Base-by-base conservation (phyloP, 225 moss, liverwort and hornwort species). In the Anthoceros angustus region DNA sequence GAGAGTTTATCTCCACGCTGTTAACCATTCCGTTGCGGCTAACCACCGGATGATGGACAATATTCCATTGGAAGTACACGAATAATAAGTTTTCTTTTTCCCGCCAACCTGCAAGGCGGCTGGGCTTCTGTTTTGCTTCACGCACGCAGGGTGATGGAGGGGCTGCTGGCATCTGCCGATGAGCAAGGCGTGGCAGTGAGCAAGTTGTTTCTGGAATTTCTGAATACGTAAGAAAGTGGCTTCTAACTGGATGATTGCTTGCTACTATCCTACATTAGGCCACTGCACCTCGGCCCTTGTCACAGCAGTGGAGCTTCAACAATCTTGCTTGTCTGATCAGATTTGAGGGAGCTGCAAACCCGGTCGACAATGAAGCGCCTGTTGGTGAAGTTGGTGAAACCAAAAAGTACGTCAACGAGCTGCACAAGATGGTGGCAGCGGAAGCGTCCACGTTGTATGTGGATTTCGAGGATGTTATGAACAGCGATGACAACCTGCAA, bases 381-480 rank as follows among this genome's bases (percentile, higher is more conserved):
- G 38, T 41, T 38, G 64, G 64, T 38, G 64, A 41, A 41, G 32
- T 24, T 24, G 64, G 64, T 41, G 64, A 64, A 39, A 39, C 40
- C 15, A 39, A 73, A 26, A 77, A 77, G 62, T 81, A 81, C 70
- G 41, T 41, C 14, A 71, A 69, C 5, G 81, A 77, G 71, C 75
- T 71, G 11, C 26, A 25, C 25, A 40, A 65, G 39, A 75, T 81
- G 81, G 43, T 70, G 49, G 26, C 43, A 15, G 77, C 69, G 65
- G 81, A 81, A 65, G 66, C 75, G 46, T 80, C 92, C 5, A 98
- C 98, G 60, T 82, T 98, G 77, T 81, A 79, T 49, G 69, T 98
- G 46, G 89, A 98, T 68, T 98, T 98, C 64, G 74, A 42, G 66
- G 88, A 98, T 68, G 79, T 98, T 25, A 80, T 98, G 98, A 79